Base-by-base conservation (phyloP, 2,329 filamentous ascomycete genomes). In the Calonectria hawksworthii region DNA sequence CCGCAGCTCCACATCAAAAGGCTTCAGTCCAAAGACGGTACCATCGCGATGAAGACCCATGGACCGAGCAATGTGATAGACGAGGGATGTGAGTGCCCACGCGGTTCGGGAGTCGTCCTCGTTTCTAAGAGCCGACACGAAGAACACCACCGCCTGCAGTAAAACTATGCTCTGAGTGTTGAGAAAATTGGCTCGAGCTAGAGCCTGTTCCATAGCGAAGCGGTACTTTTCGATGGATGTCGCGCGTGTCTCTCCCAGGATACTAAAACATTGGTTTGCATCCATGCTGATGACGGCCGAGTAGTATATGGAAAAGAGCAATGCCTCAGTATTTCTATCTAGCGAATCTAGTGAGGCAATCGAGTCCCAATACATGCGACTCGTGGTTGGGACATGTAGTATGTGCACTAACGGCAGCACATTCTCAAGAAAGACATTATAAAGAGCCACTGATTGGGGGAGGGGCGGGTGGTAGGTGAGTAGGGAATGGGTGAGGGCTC, bases 231-330 rank as follows among this genome's bases (percentile, higher is more conserved):
- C 56, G 8, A 61, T 38, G n/a, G 34, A 61, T 28, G 4, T 41
- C 2, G 34, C 13, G 11, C 56, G 56, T 11, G 56, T 41, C n/a
- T 38, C 54, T 16, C 54, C 54, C 4, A 61, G 54, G 11, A 36
- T 26, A 21, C 21, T 21, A 4, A 61, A 4, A 7, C 54, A 61
- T 11, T 61, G 54, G 5, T 18, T 21, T 16, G 21, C 34, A 11
- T 61, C 56, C 56, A 61, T 61, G 34, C 56, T 61, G 13, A 61
- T 61, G 13, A 61, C 36, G 34, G 56, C 56, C 23, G 56, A 61
- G 34, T 61, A 61, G 56, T 61, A 61, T 38, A 61, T 41, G 14
- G 56, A n/a, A 41, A 61, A 61, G 34, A 61, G 56, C 14, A 61
- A 26, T 4, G 34, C 56, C 34, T 61, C 56, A 2, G 56, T 61